Evolutionary conservation across 2,329 filamentous ascomycete genomes (phyloP).

Genomic region (Clonostachys sp.): DNA sequence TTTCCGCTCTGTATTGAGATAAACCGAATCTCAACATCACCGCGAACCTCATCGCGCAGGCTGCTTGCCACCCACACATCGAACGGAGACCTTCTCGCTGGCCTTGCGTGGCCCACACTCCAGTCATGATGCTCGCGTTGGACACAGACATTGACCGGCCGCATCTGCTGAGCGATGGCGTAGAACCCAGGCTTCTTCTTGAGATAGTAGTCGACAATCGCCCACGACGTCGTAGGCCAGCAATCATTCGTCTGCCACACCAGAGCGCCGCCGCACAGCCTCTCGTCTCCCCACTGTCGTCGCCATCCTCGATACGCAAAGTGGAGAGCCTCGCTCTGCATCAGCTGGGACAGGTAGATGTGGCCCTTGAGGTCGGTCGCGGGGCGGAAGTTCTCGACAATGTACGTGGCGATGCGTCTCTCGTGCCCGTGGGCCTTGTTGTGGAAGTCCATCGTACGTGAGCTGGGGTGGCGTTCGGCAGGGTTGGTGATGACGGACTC

Average conservation of each 20-base stretch:
- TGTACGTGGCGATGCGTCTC: slow-evolving; percentile 61
- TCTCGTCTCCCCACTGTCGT: slow-evolving; percentile 54
- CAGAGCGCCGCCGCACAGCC: slow-evolving; percentile 54
- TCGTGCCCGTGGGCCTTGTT: slow-evolving; percentile 76
- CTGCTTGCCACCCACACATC: too few species aligned
- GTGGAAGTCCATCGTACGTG: slow-evolving; percentile 71
- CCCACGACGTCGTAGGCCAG: slow-evolving; percentile 59
- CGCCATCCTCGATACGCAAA: slow-evolving; percentile 46
- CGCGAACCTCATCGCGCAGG: too few species aligned
- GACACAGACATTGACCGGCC: slow-evolving; percentile 50
- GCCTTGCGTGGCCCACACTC: slow-evolving; percentile 3
- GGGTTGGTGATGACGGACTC: slow-evolving; percentile 57
- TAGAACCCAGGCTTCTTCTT: slow-evolving; percentile 54
- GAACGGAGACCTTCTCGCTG: not conserved
- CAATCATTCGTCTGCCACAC: slow-evolving; percentile 65
- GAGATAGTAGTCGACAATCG: slow-evolving; percentile 54
- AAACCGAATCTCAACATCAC: too few species aligned
- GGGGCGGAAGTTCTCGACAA: slow-evolving; percentile 64
- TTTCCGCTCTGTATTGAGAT: too few species aligned
- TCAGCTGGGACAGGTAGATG: slow-evolving; percentile 35
- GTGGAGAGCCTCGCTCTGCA: slow-evolving; percentile 40
- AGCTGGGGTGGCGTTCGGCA: slow-evolving; percentile 56
- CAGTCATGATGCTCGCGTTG: slow-evolving; percentile 15
- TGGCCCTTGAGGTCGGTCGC: not conserved
- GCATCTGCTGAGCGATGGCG: slow-evolving; percentile 41